Evolutionary conservation across 1,284 basidiomycete genomes (phyloP).

Genomic region (Moesziomyces globuligerus): DNA sequence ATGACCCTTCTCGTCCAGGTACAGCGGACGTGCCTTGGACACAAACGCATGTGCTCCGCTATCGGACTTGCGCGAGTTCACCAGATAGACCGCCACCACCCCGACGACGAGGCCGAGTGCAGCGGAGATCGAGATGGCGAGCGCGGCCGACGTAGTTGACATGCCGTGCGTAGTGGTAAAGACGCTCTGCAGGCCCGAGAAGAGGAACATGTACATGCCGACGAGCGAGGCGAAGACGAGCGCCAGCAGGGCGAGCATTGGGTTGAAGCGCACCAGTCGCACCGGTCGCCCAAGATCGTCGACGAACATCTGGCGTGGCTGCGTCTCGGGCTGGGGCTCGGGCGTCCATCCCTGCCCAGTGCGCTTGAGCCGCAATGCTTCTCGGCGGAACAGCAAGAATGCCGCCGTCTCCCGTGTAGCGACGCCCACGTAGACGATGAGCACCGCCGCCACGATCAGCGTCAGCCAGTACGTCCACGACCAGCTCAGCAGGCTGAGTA

Average conservation of each 20-base stretch:
- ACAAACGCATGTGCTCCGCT: slow-evolving; percentile 6
- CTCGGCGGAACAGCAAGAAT: slow-evolving; percentile 38
- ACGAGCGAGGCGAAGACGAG: slow-evolving; percentile 14
- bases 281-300: slow-evolving; percentile 28
- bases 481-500: slow-evolving; percentile 30
- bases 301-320: slow-evolving; percentile 12
- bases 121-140: slow-evolving; percentile 24
- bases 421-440: slow-evolving; percentile 34
- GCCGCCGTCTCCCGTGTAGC: slow-evolving; percentile 28
- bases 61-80: slow-evolving; percentile 13
- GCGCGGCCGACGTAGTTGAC: slow-evolving; percentile 7
- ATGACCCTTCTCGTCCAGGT: slow-evolving; percentile 53
- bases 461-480: slow-evolving; percentile 53
- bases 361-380: slow-evolving; percentile 22
- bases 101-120: slow-evolving; percentile 18
- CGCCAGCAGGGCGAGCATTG: slow-evolving; percentile 18
- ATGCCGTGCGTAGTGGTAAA: slow-evolving; percentile 22
- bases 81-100: slow-evolving; percentile 9
- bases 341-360: slow-evolving; percentile 37
- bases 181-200: slow-evolving; percentile 24
- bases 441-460: slow-evolving; percentile 30
- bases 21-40: slow-evolving; percentile 30
- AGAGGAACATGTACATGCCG: slow-evolving; percentile 36
- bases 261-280: slow-evolving; percentile 26
- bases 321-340: slow-evolving; percentile 30